Evolutionary conservation across 225 moss, liverwort and hornwort genomes (phyloP), one percentile per base, ranked within the genome.

Genomic region (Neckera pumila): DNA sequence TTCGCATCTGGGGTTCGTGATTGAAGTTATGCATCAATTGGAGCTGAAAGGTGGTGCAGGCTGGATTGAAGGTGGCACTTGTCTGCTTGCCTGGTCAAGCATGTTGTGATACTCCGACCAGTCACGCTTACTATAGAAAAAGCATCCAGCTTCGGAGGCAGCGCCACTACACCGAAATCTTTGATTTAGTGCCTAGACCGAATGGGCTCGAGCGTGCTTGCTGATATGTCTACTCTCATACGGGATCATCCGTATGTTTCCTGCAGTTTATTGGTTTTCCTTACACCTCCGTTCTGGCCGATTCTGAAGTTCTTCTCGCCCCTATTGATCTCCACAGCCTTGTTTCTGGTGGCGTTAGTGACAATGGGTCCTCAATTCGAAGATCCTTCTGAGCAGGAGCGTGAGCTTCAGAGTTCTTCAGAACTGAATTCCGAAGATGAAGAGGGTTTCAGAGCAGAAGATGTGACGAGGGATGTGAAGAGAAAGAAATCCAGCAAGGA

Each of bases 301-400:
- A 80, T 98, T 73, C 81, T 98, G 47, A 92, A 92, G 85, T 98
- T 88, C 77, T 98, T 98, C 89, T 98, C 96, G 47, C 98, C 98
- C 34, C 89, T 98, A 40, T 91, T 98, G 66, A 92, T 98, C 84
- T 98, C 97, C 84, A 98, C 98, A 38, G 96, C 95, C 82, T 92
- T 98, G 53, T 96, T 95, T 79, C 91, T 95, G 43, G 86, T 95
- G 65, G 98, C 96, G 27, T 90, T 98, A 65, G 90, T 96, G 59
- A 96, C 94, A 87, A 92, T 95, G 88, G 96, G 98, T 47, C 95
- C 95, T 47, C 93, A 92, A 17, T 86, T 95, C 60, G 93, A 96
- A 87, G 91, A 87, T 58, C 80, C 82, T 33, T 84, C 86, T 69
- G 93, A 93, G 67, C 79, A 90, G 76, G 95, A 94, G 86, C 85